These are phyloP conservation scores for Hibiscus mutabilis DNA, from an alignment of 345 rosid genomes.

Conservation along the genomic window DNA sequence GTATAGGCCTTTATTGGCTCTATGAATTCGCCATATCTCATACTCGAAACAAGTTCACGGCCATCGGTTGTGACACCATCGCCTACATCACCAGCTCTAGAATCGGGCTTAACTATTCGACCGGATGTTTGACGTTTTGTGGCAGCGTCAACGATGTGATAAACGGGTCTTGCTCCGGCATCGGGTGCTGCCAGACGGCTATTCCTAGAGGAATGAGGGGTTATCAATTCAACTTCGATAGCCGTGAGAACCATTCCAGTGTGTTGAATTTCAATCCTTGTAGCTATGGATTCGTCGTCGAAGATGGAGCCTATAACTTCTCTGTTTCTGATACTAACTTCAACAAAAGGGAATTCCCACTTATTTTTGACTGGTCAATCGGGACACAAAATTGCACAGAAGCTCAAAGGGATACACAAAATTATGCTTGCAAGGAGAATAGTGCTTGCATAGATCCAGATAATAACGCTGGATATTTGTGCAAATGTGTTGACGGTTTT, in stretches of 20 bases:
- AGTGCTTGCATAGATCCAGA: not conserved
- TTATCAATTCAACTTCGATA: rapidly evolving
- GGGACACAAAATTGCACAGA: not conserved
- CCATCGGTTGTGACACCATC: not conserved
- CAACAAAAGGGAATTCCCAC: not conserved
- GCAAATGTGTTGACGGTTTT: not conserved
- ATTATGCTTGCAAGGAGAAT: not conserved
- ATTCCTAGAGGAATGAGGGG: not conserved
- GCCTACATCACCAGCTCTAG: not conserved
- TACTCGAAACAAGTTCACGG: conserved; percentile 3
- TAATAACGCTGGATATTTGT: not conserved
- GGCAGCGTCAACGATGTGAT: not conserved
- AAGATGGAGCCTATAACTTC: not conserved
- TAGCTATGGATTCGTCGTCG: conserved; percentile 21
- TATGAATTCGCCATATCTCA: not conserved
- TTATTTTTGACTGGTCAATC: conserved; percentile 4
- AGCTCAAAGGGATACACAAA: not conserved
- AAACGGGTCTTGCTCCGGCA: not conserved
- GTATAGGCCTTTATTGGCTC: not conserved
- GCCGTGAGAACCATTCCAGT: not conserved
- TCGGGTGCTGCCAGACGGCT: conserved; percentile 11
- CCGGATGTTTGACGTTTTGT: conserved; percentile 35
- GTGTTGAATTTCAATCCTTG: conserved; percentile 19
- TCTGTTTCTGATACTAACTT: not conserved
- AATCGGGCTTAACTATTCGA: conserved; percentile 4